Evolutionary conservation across 2,329 filamentous ascomycete genomes (phyloP), one percentile per base, ranked within the genome.

Genomic region (Cytospora leucostoma): DNA sequence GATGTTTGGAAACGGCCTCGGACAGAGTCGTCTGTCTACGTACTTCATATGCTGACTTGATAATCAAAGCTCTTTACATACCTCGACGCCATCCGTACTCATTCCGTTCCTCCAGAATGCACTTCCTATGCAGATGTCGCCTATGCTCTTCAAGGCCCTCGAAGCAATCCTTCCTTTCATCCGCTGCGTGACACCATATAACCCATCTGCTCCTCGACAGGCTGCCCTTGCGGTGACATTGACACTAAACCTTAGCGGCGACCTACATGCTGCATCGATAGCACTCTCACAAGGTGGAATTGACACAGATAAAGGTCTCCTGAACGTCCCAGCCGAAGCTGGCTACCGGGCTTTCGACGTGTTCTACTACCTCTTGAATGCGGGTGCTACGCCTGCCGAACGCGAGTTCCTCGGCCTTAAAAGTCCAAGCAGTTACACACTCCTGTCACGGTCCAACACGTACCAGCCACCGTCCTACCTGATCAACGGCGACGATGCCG

Each of bases 281-380:
- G 88, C 92, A 33, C 79, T 99, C 8, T 94, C 94, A 0, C 90
- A 92, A 47, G 90, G 92, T 3, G 95, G 95, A 19, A 90, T 99
- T 65, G 91, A 99, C 73, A 95, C 93, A 0, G 78, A 82, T 21
- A 87, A 87, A 66, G 95, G 94, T 50, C 81, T 99, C 12, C 80
- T 97, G 17, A 87, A 90, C 62, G 86, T 99, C 17, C 91, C 95
- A 0, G 76, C 87, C 0, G 88, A 97, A 72, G 73, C 87, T 7
- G 95, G 95, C 13, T 92, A 92, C 75, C 88, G 95, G 67, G 95
- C 94, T 4, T 99, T 99, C 70, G 94, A 99, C 72, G 95, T 96
- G 56, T 98, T 99, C 73, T 98, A 99, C 78, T 98, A 97, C 71
- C 86, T 99, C 0, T 83, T 98, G 50, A 96, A 93, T 0, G 93